Base-by-base conservation (phyloP, 108 stramenopile species). In the Bacterosira constricta region DNA sequence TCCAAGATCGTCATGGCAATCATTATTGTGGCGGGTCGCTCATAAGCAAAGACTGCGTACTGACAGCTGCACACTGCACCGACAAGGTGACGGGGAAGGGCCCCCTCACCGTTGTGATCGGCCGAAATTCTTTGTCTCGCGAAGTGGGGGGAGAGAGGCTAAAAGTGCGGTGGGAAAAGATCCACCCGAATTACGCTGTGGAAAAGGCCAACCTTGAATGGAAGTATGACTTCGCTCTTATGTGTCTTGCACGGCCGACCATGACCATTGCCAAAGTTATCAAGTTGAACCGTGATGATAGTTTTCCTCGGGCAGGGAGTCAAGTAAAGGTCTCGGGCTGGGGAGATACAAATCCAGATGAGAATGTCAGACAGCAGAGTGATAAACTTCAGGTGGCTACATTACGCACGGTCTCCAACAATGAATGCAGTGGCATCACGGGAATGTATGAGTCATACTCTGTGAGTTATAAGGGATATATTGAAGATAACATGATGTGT, bases 51-150 rank as follows among this genome's bases (percentile, higher is more conserved):
- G 77, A 85, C 37, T 55, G 81, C 31, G 62, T 82, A 10, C 54
- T 82, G 44, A 79, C 80, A 18, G 80, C 84, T 0, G 84, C 80
- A 13, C 83, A 84, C 42, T 73, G 73, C 41, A 25, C 35, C 36
- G 17, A 63, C 21, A 36, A 51, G 12, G 44, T 47, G 10, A 35
- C 4, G 35, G 49, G 46, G 25, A 27, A 53, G 4, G 26, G 38
- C 12, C 20, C 31, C 0, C 7, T 53, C 2, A 30, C 7, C 23
- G 54, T 17, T 42, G 57, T 47, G 13, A n/a, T 60, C 32, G 57
- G 49, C 25, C 31, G 32, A 20, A 30, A 30, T 42, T 42, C 1
- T 0, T 30, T 44, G 12, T 26, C 15, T 13, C 36, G 34, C 7
- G 4, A 4, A 1, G 20, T 4, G 13, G 27, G 12, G 31, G 29